Evolutionary conservation across 2,329 filamentous ascomycete species (phyloP).

Genomic region (Pseudopithomyces maydicus): DNA sequence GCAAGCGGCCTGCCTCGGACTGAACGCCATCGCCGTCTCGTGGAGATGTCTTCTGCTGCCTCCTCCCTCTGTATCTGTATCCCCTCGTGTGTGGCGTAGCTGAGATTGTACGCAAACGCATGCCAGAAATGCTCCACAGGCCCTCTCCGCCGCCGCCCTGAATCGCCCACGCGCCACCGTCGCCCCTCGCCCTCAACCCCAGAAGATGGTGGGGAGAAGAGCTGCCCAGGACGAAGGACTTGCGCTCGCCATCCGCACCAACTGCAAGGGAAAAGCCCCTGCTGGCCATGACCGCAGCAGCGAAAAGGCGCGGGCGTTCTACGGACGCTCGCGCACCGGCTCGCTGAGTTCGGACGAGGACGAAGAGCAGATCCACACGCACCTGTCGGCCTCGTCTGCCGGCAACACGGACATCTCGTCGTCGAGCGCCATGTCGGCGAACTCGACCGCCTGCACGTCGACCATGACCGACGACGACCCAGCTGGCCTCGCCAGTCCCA

Average conservation of each 20-base stretch:
- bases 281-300: slow-evolving; percentile 23
- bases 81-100: neutral
- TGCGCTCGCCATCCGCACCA: slow-evolving; percentile 23
- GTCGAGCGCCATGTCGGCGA: slow-evolving; percentile 33
- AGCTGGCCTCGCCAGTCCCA: slow-evolving; percentile 20
- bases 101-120: neutral
- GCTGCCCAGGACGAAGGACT: slow-evolving; percentile 19
- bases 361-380: slow-evolving; percentile 29
- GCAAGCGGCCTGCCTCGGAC: slow-evolving; percentile 3
- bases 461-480: slow-evolving; percentile 36
- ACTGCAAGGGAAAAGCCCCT: slow-evolving; percentile 30
- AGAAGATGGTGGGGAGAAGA: slow-evolving; percentile 32
- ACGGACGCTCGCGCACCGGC: slow-evolving; percentile 18
- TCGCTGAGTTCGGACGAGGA: slow-evolving; percentile 30
- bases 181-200: neutral
- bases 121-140: slow-evolving; percentile 25
- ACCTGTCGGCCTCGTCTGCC: slow-evolving; percentile 38
- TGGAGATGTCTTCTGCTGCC: slow-evolving; percentile 5
- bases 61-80: slow-evolving; percentile 14
- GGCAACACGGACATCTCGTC: slow-evolving; percentile 31
- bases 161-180: slow-evolving; percentile 3
- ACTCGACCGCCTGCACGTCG: slow-evolving; percentile 43
- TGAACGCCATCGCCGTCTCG: slow-evolving; percentile 6
- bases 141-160: slow-evolving; percentile 10
- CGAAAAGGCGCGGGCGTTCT: slow-evolving; percentile 1